Evolutionary conservation across 164 flowering plant species (phyloP), one percentile per base, ranked within the genome.

Genomic region (Tinospora cordifolia): DNA sequence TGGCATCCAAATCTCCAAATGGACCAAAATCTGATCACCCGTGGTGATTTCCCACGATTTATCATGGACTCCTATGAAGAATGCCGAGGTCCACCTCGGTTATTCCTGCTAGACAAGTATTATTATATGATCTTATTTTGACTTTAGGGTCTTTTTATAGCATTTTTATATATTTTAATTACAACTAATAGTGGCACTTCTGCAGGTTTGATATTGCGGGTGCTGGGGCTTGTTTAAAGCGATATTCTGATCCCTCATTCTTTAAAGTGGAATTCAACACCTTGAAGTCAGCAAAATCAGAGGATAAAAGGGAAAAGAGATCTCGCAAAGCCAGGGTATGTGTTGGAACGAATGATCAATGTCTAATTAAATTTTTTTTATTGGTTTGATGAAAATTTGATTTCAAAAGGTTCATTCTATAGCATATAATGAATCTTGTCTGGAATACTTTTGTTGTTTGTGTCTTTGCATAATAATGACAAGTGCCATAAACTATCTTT

Each of bases 21-120:
- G 73, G 87, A 87, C 74, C 88, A 90, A 67, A 88, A 85, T 83
- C 71, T 87, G 64, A 62, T 95, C 62, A 84, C 93, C 68, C 80
- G 74, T 57, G 97, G 90, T 71, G 93, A 91, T 79, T 81, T 95
- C 75, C 99, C 98, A 79, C 92, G 96, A 65, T 92, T 90, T 81
- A 82, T 95, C 9, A 90, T 88, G 99, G 97, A 92, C 68, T 95
- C 94, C 26, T 92, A 91, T 78, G 99, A 95, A 80, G 98, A 95
- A 80, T 89, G 96, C 71, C 88, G 97, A 21, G 98, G 91, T 62
- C 97, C 98, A 49, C 99, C 99, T 69, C 88, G 88, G 62, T 78
- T 95, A 64, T 92, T 95, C 74, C 88, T 90, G 75, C 81, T 95
- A 62, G 99, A 95, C 85, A 95, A 91, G 99, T 92, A 95, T 76